Evolutionary conservation across 345 rosid genomes (phyloP).

Genomic region (Euphorbia tirucalli): DNA sequence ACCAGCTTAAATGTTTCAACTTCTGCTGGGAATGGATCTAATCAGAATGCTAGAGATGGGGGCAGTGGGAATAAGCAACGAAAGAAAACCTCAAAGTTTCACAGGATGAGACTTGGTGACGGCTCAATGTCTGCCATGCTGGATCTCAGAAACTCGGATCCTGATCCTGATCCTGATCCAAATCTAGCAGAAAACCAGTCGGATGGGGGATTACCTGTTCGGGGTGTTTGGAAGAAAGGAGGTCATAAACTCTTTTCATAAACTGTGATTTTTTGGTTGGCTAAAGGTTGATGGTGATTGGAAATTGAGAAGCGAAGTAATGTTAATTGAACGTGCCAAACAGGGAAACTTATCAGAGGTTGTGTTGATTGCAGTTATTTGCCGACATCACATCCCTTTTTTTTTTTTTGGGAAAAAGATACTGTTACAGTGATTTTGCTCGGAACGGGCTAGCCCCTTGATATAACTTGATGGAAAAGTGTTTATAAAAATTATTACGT

Average conservation of each 20-base stretch:
- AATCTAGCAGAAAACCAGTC: constrained; percentile 17
- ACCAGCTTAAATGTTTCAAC: constrained; percentile 19
- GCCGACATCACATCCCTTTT: background rate
- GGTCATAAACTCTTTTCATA: constrained; percentile 55
- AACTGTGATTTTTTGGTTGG: constrained; percentile 9
- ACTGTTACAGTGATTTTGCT: background rate
- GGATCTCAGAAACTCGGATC: constrained; percentile 42
- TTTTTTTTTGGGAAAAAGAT: background rate
- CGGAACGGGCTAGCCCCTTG: constrained; percentile 1
- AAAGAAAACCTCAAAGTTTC: constrained; percentile 82
- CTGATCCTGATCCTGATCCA: constrained; percentile 38
- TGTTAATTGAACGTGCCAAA: background rate
- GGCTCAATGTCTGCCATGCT: constrained; percentile 63
- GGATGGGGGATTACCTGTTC: constrained; percentile 45
- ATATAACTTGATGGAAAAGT: background rate
- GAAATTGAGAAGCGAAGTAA: background rate
- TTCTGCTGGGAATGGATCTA: constrained; percentile 31
- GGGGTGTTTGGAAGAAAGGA: constrained; percentile 73
- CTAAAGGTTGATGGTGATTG: background rate
- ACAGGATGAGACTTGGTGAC: constrained; percentile 68
- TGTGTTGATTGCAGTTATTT: background rate
- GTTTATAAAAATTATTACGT: background rate
- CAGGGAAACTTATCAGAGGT: background rate
- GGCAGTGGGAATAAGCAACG: constrained; percentile 49
- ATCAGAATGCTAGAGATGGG: constrained; percentile 27